Percentiles rank a stretch among this genome's conserved stretches.
phyloP scores from a whole-genome alignment of 257 asterid species.

The Ballota nigra region DNA sequence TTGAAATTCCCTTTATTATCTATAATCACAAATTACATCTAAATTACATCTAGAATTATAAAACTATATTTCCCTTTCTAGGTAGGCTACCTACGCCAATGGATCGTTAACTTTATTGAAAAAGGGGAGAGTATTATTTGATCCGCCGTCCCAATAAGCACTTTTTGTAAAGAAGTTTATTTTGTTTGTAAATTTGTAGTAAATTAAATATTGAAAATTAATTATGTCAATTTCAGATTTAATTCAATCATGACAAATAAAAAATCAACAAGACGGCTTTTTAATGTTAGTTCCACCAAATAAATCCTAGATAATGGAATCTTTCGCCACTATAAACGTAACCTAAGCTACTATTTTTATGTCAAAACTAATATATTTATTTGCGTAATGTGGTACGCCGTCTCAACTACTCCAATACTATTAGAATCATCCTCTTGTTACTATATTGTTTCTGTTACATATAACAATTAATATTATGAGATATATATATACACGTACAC shows the following conservation, averaged over 20 bases:
- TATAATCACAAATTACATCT: no score
- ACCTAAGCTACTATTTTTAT: not conserved
- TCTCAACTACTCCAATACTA: constrained; percentile 6
- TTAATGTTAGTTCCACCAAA: not conserved
- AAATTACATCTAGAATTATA: no score
- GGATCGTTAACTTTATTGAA: no score
- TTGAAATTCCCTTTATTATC: no score
- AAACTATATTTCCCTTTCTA: no score
- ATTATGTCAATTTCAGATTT: not conserved
- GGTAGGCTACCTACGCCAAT: no score
- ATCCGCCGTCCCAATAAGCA: no score
- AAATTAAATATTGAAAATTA: not conserved
- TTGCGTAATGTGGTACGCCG: not conserved
- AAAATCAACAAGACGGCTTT: not conserved
- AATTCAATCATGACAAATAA: not conserved
- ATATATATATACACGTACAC: no score
- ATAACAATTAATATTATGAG: not conserved
- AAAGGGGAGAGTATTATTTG: no score
- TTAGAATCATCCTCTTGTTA: not conserved
- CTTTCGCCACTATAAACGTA: constrained; percentile 10
- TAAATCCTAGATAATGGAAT: constrained; percentile 9
- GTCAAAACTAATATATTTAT: not conserved
- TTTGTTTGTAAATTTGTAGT: no score
- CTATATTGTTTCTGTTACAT: no score
- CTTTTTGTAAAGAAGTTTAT: no score